Base-by-base conservation (phyloP, 768 basidiomycete genomes). In the Chiua virens region DNA sequence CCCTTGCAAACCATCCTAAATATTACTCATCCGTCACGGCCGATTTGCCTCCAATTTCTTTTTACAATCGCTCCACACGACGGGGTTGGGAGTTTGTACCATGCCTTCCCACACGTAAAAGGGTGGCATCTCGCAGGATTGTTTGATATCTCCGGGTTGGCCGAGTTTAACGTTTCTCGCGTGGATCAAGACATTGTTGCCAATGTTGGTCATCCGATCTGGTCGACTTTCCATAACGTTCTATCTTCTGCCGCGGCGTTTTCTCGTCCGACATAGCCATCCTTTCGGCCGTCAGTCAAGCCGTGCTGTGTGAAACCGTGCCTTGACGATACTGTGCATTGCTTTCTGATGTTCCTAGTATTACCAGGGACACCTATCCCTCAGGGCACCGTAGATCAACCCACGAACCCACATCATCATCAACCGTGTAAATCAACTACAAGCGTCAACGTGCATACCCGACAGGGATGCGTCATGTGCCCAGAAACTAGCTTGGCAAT, bases 361-460 rank as follows among this genome's bases (percentile, higher is more conserved):
- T n/a, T n/a, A 8, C 18, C 47, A 59, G 42, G 52, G 45, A 9
- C 28, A 34, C 32, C 18, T 42, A 1, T 32, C 32, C 36, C 45
- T 17, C 36, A 36, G 41, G 21, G 25, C 20, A 13, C 13, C 13
- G 62, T 34, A 60, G 50, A 65, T 65, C 62, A 30, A 20, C 30
- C 32, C 47, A 47, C 48, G 63, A 63, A 63, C 52, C 46, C 28
- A 9, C 6, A 43, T 45, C 27, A 32, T 38, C 45, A 49, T 20
- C 30, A 48, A 27, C 45, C 37, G 35, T 44, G 44, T 49, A 61
- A 61, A 53, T 55, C 46, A 23, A 30, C 37, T n/a, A 25, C 39
- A 37, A 17, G 32, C 18, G 20, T 40, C 42, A 15, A 22, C 30
- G 20, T 42, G 21, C 10, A 18, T 42, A 23, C 34, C 36, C 36